Evolutionary conservation across 768 basidiomycete genomes (phyloP).

Genomic region (Boletus huronensis): DNA sequence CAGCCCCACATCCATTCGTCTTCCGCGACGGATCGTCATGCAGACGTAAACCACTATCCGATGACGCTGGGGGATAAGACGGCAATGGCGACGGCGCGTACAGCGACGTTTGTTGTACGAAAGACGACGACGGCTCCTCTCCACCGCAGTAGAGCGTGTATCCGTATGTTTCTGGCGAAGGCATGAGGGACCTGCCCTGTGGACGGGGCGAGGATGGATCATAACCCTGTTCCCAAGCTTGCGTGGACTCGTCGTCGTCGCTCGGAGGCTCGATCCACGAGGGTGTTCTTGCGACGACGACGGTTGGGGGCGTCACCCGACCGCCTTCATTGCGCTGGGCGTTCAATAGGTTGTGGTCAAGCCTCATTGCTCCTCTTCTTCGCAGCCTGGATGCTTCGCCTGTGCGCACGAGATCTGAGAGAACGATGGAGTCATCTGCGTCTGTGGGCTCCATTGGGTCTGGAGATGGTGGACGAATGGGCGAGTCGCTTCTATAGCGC

Average conservation of each 20-base stretch:
- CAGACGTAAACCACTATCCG: conserved; percentile 17
- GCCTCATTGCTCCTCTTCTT: conserved; percentile 68
- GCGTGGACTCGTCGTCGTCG: conserved; percentile 33
- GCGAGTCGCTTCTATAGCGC: conserved; percentile 25
- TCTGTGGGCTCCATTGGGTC: conserved; percentile 39
- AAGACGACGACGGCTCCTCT: conserved; percentile 19
- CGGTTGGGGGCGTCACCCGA: conserved; percentile 23
- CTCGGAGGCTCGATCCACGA: conserved; percentile 35
- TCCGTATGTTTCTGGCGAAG: conserved; percentile 22
- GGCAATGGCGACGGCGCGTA: conserved; percentile 39
- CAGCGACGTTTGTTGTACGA: conserved; percentile 5
- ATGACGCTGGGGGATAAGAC: conserved; percentile 27
- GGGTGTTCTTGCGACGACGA: conserved; percentile 29
- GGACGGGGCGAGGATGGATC: conserved; percentile 27
- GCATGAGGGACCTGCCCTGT: conserved; percentile 10
- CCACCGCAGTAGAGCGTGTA: conserved; percentile 44
- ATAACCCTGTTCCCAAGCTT: conserved; percentile 34
- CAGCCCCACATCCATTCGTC: conserved; percentile 61
- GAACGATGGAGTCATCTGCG: conserved; percentile 64
- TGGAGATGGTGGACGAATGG: conserved; percentile 5
- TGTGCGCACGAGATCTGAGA: conserved; percentile 70
- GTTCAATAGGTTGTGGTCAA: conserved; percentile 42
- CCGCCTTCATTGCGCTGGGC: conserved; percentile 29
- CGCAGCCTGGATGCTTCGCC: conserved; percentile 72
- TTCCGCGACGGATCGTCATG: conserved; percentile 5